These are phyloP conservation scores for Coprinopsis sp. DNA, from an alignment of 768 basidiomycete species.

Conservation along the genomic window DNA sequence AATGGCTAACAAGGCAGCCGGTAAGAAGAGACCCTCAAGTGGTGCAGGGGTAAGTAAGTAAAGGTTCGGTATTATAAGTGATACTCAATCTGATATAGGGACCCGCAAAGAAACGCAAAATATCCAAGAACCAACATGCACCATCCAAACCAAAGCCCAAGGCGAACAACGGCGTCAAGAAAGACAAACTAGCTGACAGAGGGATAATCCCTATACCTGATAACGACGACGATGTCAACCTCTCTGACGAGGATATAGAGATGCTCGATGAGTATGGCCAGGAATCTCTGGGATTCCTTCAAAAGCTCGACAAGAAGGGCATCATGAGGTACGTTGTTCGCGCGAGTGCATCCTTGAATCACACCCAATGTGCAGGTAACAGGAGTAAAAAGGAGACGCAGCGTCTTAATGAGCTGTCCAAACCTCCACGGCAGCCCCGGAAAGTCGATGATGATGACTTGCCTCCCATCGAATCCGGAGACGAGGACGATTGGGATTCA, in stretches of 20 bases:
- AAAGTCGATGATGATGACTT: conserved; percentile 60
- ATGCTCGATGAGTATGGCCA: conserved; percentile 62
- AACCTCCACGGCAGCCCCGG: conserved; percentile 43
- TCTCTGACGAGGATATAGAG: conserved; percentile 71
- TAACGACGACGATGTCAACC: conserved; percentile 41
- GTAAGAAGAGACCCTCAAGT: background rate
- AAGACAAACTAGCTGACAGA: conserved; percentile 58
- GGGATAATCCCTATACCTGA: conserved; percentile 60
- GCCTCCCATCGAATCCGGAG: conserved; percentile 65
- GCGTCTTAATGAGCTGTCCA: conserved; percentile 61
- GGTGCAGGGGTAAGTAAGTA: background rate
- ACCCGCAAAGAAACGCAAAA: conserved; percentile 1
- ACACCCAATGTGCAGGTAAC: conserved; percentile 1
- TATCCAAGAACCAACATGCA: background rate
- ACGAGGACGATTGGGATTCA: conserved; percentile 44
- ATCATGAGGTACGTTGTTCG: conserved; percentile 61
- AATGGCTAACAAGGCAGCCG: background rate
- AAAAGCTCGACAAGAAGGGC: conserved; percentile 67
- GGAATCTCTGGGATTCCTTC: conserved; percentile 62
- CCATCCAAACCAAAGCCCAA: background rate
- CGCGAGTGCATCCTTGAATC: background rate
- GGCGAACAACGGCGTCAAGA: conserved; percentile 23
- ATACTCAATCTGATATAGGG: background rate
- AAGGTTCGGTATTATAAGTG: too few species aligned
- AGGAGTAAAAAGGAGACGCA: conserved; percentile 87